phyloP scores from a whole-genome alignment of 768 basidiomycete genomes.

The Guyanaporus albipodus region DNA sequence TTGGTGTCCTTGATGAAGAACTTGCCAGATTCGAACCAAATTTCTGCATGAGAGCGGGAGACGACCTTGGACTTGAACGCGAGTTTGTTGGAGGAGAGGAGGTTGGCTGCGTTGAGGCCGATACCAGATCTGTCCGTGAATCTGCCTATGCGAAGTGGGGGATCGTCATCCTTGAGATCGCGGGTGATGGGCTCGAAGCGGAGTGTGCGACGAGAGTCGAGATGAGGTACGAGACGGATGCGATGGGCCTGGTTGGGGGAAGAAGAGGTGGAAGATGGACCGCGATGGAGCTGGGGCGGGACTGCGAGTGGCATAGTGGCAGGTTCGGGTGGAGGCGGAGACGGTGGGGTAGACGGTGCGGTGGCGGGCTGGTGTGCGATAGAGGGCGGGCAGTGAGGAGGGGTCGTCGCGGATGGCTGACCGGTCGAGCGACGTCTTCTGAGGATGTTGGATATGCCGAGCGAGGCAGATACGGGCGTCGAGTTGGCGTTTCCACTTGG shows the following conservation, averaged over 20 bases:
- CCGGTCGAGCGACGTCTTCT: conserved; percentile 64
- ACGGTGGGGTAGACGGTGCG: conserved; percentile 6
- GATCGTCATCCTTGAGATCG: conserved; percentile 69
- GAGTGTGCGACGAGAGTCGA: conserved; percentile 85
- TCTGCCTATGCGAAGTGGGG: conserved; percentile 81
- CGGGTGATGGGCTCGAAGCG: conserved; percentile 90
- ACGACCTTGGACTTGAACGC: conserved; percentile 97
- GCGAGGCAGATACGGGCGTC: conserved; percentile 25
- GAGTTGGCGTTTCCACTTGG: conserved; percentile 26
- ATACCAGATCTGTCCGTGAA: conserved; percentile 86
- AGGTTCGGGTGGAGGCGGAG: conserved; percentile 14
- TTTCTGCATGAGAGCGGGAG: conserved; percentile 89
- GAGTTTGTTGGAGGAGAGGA: conserved; percentile 74
- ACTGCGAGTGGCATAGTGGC: conserved; percentile 18
- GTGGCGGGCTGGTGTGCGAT: conserved; percentile 5
- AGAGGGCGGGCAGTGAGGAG: conserved; percentile 14
- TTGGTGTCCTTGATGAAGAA: conserved; percentile 92
- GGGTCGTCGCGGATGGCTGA: conserved; percentile 33
- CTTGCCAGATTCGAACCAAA: conserved; percentile 71
- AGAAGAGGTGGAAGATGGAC: conserved; percentile 16
- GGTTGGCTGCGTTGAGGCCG: conserved; percentile 60
- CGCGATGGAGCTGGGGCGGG: conserved; percentile 19
- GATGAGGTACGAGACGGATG: conserved; percentile 92
- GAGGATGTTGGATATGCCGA: conserved; percentile 60
- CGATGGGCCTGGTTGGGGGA: conserved; percentile 48